Evolutionary conservation across 352 stramenopile genomes (phyloP), one percentile per base, ranked within the genome.

Genomic region (Phytophthora ramorum): DNA sequence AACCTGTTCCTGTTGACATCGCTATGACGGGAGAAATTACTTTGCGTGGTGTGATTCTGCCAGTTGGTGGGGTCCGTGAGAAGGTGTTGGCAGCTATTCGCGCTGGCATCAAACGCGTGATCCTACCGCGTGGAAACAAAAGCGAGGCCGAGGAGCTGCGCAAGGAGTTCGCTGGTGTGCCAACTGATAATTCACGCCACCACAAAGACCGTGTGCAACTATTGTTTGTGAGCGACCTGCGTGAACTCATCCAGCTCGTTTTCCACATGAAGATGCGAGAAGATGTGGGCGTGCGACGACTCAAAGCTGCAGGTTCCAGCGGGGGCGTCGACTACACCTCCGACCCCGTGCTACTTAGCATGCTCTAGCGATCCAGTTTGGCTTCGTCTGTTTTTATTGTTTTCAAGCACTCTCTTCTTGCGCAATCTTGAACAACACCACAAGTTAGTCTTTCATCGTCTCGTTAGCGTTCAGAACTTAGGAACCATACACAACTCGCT

Each of bases 11-110:
- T 22, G 63, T 88, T 0, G 90, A 96, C 57, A 84, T 96, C 19
- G 85, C 89, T 12, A 96, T 97, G 87, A 97, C 90, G 9, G 91
- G 91, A 28, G 89, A 97, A 65, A 92, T 97, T 49, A 95, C 86
- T 0, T 63, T 98, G 9, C 83, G 84, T 17, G 92, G 91, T 24
- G 81, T 96, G 20, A 91, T 97, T 56, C 62, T 98, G n/a, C 90
- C 92, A 2, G 88, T 98, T 34, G 90, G 91, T n/a, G 92, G 91
- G 17, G 92, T 98, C 47, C 90, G 92, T 17, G 90, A 98, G 55
- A 98, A 97, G 71, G 84, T 97, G 16, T 67, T 97, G 12, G 89
- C 90, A 26, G 92, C 92, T 20, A 89, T 93, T 60, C 83, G 89
- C 14, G 90, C 88, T 16, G 90, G 90, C 2, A 93, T 97, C 58